Base-by-base conservation (phyloP, 2,329 filamentous ascomycete genomes). In the Pseudopithomyces maydicus region DNA sequence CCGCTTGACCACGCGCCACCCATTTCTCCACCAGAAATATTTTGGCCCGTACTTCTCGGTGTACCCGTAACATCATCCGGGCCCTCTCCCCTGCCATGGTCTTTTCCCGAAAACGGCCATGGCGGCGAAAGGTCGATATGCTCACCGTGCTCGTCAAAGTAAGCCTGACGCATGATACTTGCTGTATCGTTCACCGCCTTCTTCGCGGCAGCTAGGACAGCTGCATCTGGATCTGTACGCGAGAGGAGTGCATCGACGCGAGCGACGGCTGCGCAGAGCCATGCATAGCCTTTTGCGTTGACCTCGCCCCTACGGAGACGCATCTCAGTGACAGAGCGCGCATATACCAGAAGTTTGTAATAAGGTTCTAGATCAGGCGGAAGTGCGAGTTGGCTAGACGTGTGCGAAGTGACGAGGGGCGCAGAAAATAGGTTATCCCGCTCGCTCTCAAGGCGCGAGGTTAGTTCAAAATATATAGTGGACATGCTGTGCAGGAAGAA, bases 231-330 rank as follows among this genome's bases (percentile, higher is more conserved):
- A 15, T 72, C 59, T 5, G 35, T 43, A 4, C 61, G 58, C 0
- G 60, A 44, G 1, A 60, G 54, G 0, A 73, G 15, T 1, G 68
- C 69, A 19, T 73, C 65, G 54, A 73, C 63, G 26, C 67, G 64
- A 1, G 69, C 67, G 12, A 67, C 45, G 1, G 61, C 66, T 41
- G 61, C 67, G 6, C 42, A 44, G 3, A 66, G 26, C 46, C 67
- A 70, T 6, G 66, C 56, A 2, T 50, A 47, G 6, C 65, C 67
- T 55, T 73, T 73, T 4, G 59, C 59, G 36, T 71, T 71, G 11
- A 62, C 65, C 15, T 71, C 68, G 56, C 68, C 70, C n/a, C 62
- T 61, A 10, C 55, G 54, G 4, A 71, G 19, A 6, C 69, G 66
- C 1, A 55, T 42, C 6, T 58, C 35, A 12, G 60, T 48, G 14